Conservation (phyloP, 768 basidiomycete species). For the Lactarius deliciosus region DNA sequence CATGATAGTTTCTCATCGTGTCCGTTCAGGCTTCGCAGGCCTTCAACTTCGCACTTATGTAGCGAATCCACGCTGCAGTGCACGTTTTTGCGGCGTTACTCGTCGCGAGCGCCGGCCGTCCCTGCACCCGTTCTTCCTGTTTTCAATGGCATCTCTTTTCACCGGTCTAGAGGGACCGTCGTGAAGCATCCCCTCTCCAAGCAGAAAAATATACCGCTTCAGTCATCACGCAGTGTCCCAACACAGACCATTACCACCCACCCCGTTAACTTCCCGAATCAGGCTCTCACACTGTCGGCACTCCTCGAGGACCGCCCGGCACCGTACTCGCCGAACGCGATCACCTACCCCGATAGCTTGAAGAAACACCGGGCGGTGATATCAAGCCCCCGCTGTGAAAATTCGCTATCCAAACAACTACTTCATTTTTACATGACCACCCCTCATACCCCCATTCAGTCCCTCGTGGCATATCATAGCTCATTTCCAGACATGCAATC, state of each 20-base stretch:
- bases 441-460: conserved; percentile 34
- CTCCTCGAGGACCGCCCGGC: not conserved
- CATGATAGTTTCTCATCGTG: not conserved
- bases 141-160: not conserved
- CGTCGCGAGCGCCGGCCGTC: conserved; percentile 11
- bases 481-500: conserved; percentile 37
- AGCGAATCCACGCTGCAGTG: not conserved
- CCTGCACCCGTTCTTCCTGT: conserved; percentile 14
- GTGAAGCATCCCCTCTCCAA: not conserved
- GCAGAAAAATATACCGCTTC: not conserved
- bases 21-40: not conserved
- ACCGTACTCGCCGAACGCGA: not conserved
- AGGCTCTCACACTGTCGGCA: not conserved
- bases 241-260: not conserved
- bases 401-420: conserved; percentile 7
- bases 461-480: conserved; percentile 54
- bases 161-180: not conserved
- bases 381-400: not conserved
- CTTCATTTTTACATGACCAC: conserved; percentile 26
- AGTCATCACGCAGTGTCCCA: not conserved
- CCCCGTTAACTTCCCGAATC: not conserved
- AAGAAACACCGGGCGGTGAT: not conserved
- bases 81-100: conserved; percentile 14
- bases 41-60: not conserved
- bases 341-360: not conserved